A percentile compares a stretch with the other conserved stretches of the same genome.
Evolutionary conservation across 345 rosid genomes (phyloP).

Genomic region (Aethionema arabicum): DNA sequence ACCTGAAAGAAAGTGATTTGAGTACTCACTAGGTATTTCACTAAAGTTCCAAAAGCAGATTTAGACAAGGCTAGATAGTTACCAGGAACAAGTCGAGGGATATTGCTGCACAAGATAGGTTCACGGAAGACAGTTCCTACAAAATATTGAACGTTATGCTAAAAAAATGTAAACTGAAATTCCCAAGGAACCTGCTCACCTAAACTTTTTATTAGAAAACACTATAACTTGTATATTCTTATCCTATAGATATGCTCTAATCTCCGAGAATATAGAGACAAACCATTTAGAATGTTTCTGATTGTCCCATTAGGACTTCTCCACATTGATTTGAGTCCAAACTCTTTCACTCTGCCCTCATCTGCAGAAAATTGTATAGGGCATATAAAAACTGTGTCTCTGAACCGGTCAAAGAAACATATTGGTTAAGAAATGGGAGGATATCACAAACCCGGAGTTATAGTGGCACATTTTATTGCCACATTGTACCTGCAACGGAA

Average conservation of each 20-base stretch:
- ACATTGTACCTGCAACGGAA: slow-evolving; percentile 74
- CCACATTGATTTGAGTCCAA: slow-evolving; percentile 88
- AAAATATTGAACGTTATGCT: slow-evolving; percentile 32
- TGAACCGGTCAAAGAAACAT: slow-evolving; percentile 2
- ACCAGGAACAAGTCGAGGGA: slow-evolving; percentile 93
- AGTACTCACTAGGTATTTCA: slow-evolving; percentile 16
- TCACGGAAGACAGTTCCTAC: slow-evolving; percentile 95
- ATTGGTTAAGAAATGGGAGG: background rate
- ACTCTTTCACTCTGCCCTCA: slow-evolving; percentile 94
- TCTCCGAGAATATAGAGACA: slow-evolving; percentile 25
- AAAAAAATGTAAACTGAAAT: slow-evolving; percentile 15
- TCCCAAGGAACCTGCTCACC: slow-evolving; percentile 4
- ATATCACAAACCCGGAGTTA: slow-evolving; percentile 79
- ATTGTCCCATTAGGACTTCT: slow-evolving; percentile 99
- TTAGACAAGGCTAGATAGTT: slow-evolving; percentile 26
- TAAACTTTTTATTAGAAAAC: background rate
- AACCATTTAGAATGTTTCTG: slow-evolving; percentile 93
- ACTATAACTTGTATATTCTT: slow-evolving; percentile 8
- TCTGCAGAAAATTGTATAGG: slow-evolving; percentile 50
- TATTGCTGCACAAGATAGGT: slow-evolving; percentile 83
- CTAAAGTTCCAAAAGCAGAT: background rate
- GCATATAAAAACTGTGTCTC: background rate
- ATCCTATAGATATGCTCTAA: slow-evolving; percentile 4
- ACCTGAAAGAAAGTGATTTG: slow-evolving; percentile 47
- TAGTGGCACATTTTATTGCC: slow-evolving; percentile 96